phyloP scores from a whole-genome alignment of 2,329 filamentous ascomycete genomes.

The Colletotrichum scovillei region DNA sequence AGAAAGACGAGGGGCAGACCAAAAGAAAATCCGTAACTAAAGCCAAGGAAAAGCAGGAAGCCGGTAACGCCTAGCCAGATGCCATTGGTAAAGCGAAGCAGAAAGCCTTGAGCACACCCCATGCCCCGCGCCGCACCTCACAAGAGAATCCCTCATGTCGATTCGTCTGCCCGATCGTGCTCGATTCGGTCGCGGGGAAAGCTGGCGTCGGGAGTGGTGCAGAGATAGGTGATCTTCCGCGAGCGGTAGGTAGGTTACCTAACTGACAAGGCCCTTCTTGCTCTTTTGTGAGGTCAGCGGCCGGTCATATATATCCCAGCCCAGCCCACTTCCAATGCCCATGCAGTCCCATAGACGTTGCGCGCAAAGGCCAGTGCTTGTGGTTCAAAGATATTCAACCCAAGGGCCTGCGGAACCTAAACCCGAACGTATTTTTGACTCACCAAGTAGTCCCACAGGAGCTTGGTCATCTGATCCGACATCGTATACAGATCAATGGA shows the following conservation, averaged over 20 bases:
- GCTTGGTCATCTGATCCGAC: slow-evolving; percentile 87
- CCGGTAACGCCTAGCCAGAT: slow-evolving; percentile 37
- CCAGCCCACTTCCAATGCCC: not conserved
- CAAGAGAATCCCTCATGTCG: slow-evolving; percentile 1
- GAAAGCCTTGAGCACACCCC: not conserved
- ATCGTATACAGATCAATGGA: slow-evolving; percentile 99
- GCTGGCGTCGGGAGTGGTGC: slow-evolving; percentile 3
- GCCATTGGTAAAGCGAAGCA: slow-evolving; percentile 31
- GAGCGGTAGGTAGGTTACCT: slow-evolving; percentile 30
- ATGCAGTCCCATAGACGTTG: not conserved
- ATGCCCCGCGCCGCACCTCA: not conserved
- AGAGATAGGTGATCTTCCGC: slow-evolving; percentile 13
- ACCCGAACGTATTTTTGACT: slow-evolving; percentile 32
- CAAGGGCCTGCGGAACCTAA: slow-evolving; percentile 1
- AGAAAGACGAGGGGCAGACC: slow-evolving; percentile 5
- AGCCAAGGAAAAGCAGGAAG: slow-evolving; percentile 12
- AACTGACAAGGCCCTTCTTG: slow-evolving; percentile 55
- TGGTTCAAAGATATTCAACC: not conserved
- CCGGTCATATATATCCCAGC: slow-evolving; percentile 16
- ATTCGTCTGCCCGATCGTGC: slow-evolving; percentile 12
- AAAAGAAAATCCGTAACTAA: slow-evolving; percentile 4
- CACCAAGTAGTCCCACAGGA: slow-evolving; percentile 90
- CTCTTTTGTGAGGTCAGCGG: slow-evolving; percentile 41
- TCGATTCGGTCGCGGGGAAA: not conserved
- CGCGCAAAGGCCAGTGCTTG: not conserved